Base-by-base conservation (phyloP, 176 grass and related monocot species). In the Elaeis guineensis region DNA sequence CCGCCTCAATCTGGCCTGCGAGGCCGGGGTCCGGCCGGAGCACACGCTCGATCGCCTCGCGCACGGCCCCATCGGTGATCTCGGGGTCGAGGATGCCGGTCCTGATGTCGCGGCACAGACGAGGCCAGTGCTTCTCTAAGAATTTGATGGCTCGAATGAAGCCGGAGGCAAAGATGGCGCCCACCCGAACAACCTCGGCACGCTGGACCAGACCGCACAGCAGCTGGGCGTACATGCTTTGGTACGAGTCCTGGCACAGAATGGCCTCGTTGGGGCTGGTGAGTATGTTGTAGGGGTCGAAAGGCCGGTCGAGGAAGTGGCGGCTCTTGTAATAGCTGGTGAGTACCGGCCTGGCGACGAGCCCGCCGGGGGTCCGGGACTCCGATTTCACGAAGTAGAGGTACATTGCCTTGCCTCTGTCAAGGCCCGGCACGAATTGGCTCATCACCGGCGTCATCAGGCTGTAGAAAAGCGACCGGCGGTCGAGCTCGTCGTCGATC, bases 141-240 rank as follows among this genome's bases (percentile, higher is more conserved):
- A 97, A 97, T 35, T 67, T 79, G 71, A 97, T 74, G 55, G 92
- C 87, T 50, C 92, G 92, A 59, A 97, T 89, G 65, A 97, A 89
- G 2, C 92, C 92, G 11, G 92, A 97, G 0, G 92, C 92, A 57
- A 97, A 97, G 11, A 97, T 83, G 7, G 92, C 80, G 67, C 92
- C 92, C 1, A 91, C 87, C 32, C 92, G 84, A 54, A 97, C 65
- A 29, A 97, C 92, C 50, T 97, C 92, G 50, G 62, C 49, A 44
- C 87, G 80, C 75, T 88, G 80, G n/a, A 97, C 61, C 16, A 97
- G 78, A 54, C 92, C 92, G 61, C 87, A 91, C 5, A 97, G 77
- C 23, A 97, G 92, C 77, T 97, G 92, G 4, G 87, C 62, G 50
- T 97, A 97, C 92, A 91, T 97, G 72, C 92, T 97, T 75, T 97